These are phyloP conservation scores for Gossypium davidsonii DNA, from an alignment of 441 rosid genomes.

Conservation along the genomic window DNA sequence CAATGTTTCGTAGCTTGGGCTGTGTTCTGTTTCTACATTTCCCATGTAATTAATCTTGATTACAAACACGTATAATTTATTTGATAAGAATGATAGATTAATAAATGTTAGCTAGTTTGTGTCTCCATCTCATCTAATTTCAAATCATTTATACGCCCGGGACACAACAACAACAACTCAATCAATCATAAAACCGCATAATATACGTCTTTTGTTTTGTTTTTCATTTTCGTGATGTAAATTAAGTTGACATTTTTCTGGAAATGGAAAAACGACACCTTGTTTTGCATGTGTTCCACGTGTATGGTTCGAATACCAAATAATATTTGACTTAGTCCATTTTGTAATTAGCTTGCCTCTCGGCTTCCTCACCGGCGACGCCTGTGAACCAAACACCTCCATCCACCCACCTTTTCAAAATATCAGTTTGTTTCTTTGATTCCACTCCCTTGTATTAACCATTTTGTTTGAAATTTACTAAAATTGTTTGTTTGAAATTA, in stretches of 20 bases:
- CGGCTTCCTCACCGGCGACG: background rate
- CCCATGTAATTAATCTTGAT: no score
- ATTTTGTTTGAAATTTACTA: background rate
- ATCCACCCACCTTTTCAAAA: background rate
- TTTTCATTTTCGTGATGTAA: background rate
- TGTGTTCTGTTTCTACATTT: no score
- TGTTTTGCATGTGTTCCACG: constrained; percentile 30
- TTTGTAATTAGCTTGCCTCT: background rate
- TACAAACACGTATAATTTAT: no score
- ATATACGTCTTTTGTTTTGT: background rate
- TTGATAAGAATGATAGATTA: no score
- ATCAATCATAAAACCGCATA: background rate
- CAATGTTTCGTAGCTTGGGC: no score
- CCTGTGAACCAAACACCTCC: background rate
- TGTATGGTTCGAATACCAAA: background rate
- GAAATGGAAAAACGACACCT: background rate
- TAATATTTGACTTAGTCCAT: constrained; percentile 32
- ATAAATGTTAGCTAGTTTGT: no score
- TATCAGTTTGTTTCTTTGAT: background rate
- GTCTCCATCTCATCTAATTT: no score
- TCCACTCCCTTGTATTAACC: background rate
- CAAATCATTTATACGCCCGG: no score
- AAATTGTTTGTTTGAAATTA: background rate
- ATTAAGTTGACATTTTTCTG: background rate
- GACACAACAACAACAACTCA: background rate